Evolutionary conservation across 495 filamentous ascomycete species (phyloP).

Genomic region (Pyrenula massariospora): DNA sequence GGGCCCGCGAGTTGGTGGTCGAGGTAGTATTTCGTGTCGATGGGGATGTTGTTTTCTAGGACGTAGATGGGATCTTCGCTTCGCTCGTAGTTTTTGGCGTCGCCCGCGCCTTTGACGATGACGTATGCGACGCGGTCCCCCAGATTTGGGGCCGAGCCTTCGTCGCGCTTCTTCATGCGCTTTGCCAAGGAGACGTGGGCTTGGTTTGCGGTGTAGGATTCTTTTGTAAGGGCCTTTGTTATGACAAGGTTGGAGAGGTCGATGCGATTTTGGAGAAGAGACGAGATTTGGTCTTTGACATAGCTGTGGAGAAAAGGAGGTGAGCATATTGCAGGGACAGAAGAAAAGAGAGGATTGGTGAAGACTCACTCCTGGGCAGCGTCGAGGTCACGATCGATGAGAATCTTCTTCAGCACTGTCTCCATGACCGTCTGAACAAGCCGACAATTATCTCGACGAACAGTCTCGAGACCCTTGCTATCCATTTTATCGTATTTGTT

Average conservation of each 20-base stretch:
- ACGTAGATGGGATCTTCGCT: constrained; percentile 96
- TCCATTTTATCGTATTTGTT: constrained; percentile 99
- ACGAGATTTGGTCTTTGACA: constrained; percentile 91
- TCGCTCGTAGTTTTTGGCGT: constrained; percentile 86
- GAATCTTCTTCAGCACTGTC: constrained; percentile 86
- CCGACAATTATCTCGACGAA: constrained; percentile 90
- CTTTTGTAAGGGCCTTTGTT: constrained; percentile 88
- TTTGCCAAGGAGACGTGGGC: constrained; percentile 90
- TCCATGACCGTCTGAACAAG: constrained; percentile 96
- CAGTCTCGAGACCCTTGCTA: constrained; percentile 97
- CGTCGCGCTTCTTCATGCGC: constrained; percentile 92
- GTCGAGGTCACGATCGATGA: constrained; percentile 82
- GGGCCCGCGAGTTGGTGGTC: constrained; percentile 97
- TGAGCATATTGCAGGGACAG: not conserved
- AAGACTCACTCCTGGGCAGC: constrained; percentile 80
- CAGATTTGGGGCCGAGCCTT: constrained; percentile 85
- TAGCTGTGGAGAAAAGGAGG: constrained; percentile 46
- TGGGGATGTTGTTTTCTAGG: constrained; percentile 92
- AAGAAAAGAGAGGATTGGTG: not conserved
- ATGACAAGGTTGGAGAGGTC: constrained; percentile 99
- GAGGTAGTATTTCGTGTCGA: constrained; percentile 98
- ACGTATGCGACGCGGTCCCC: constrained; percentile 98
- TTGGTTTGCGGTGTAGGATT: constrained; percentile 75
- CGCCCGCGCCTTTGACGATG: constrained; percentile 83
- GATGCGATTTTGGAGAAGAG: constrained; percentile 91